A percentile compares a stretch with the other conserved stretches of the same genome.
phyloP scores from a whole-genome alignment of 2,329 filamentous ascomycete species.

The Dactylellina parvicollis region DNA sequence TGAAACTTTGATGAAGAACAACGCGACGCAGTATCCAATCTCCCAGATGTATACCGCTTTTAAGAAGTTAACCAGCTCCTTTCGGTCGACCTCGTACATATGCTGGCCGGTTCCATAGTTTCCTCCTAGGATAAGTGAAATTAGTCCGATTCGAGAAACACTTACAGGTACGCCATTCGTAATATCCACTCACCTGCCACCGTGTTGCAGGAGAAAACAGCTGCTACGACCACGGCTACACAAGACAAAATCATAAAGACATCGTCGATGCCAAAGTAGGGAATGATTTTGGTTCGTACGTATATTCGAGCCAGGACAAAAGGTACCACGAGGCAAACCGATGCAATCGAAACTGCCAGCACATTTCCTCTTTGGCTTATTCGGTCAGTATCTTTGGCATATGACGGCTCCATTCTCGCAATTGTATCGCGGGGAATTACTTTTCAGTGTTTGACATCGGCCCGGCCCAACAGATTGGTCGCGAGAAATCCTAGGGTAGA shows the following conservation, averaged over 20 bases:
- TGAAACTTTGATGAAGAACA: constrained; percentile 33
- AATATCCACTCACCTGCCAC: constrained; percentile 13
- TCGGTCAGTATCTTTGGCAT: constrained; percentile 1
- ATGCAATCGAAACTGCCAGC: constrained; percentile 10
- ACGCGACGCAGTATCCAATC: constrained; percentile 13
- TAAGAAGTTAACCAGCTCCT: constrained; percentile 25
- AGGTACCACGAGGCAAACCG: constrained; percentile 22
- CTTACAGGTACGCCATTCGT: not conserved
- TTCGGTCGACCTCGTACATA: constrained; percentile 17
- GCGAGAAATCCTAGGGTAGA: too few species aligned
- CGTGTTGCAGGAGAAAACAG: constrained; percentile 2
- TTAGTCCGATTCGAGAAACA: not conserved
- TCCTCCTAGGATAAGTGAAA: not conserved
- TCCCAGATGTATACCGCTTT: constrained; percentile 47
- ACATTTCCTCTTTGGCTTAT: constrained; percentile 22
- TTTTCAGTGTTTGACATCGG: constrained; percentile 14
- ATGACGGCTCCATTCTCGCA: constrained; percentile 4
- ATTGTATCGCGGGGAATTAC: not conserved
- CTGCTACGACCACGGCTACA: constrained; percentile 8
- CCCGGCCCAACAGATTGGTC: not conserved
- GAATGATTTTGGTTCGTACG: constrained; percentile 26
- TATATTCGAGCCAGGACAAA: constrained; percentile 22
- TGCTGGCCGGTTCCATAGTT: constrained; percentile 44
- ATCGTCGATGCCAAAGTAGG: constrained; percentile 46
- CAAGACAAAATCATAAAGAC: constrained; percentile 41